phyloP scores from a whole-genome alignment of 2,329 filamentous ascomycete genomes.

The Trichoderma oligosporum region DNA sequence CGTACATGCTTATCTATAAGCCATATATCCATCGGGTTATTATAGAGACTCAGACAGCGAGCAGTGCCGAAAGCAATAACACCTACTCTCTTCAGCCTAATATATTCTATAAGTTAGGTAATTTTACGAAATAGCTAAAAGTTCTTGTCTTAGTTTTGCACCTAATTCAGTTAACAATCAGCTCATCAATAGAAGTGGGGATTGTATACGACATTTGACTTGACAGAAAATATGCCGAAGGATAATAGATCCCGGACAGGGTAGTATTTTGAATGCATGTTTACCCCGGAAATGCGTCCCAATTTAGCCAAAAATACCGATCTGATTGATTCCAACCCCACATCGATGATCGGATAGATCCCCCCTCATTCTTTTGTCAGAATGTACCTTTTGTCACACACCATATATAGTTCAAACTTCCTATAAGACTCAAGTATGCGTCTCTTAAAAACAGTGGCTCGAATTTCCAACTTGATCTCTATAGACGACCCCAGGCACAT shows the following conservation, averaged over 20 bases:
- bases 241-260: conserved; percentile 6
- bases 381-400: not conserved
- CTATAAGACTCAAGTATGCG: not conserved
- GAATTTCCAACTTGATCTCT: not conserved
- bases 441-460: not conserved
- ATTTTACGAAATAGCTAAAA: not conserved
- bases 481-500: not conserved
- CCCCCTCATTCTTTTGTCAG: not conserved
- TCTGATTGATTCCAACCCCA: conserved; percentile 7
- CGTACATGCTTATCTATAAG: not conserved
- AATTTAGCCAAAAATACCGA: conserved; percentile 11
- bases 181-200: not conserved
- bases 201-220: not conserved
- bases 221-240: conserved; percentile 4
- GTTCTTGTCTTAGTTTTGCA: not conserved
- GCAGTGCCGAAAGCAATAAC: not conserved
- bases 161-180: not conserved
- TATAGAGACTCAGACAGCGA: not conserved
- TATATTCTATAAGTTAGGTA: not conserved
- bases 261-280: not conserved
- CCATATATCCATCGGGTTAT: not conserved
- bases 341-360: conserved; percentile 6
- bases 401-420: not conserved
- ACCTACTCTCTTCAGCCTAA: conserved; percentile 3
- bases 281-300: not conserved